Evolutionary conservation across 2,329 filamentous ascomycete species (phyloP).

Genomic region (Trichoderma sp.): DNA sequence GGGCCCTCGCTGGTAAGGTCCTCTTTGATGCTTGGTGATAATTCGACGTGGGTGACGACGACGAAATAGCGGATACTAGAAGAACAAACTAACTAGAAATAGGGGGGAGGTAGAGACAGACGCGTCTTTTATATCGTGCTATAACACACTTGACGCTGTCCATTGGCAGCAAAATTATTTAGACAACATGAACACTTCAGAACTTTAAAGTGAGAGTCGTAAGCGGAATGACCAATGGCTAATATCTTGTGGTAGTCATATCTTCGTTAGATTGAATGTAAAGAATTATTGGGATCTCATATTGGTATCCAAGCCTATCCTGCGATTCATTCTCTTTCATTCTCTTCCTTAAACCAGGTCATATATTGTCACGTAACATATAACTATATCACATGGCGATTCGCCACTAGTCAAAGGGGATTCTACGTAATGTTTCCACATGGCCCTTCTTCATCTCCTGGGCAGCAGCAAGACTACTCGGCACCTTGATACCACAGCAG

Average conservation of each 20-base stretch:
- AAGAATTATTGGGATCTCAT: not conserved
- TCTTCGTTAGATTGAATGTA: not conserved
- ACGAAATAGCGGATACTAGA: no score
- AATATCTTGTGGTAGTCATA: not conserved
- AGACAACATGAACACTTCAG: not conserved
- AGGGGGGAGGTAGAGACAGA: not conserved
- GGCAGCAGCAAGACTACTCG: conserved; percentile 86
- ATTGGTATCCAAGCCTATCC: not conserved
- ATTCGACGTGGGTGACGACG: no score
- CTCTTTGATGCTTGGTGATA: no score
- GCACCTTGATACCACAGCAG: conserved; percentile 97
- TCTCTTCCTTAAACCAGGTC: not conserved
- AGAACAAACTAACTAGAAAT: no score
- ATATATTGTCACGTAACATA: not conserved
- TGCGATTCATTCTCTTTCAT: not conserved
- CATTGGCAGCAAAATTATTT: not conserved
- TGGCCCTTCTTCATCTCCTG: conserved; percentile 80
- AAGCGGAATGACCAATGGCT: not conserved
- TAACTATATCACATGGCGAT: not conserved
- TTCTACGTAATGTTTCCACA: conserved; percentile 62
- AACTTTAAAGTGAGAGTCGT: not conserved
- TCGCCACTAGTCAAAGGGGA: conserved; percentile 70
- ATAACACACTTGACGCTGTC: not conserved
- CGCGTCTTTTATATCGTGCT: not conserved
- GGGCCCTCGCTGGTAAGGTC: no score